Conservation (phyloP, 768 basidiomycete genomes). For the Mycena kentingensis region DNA sequence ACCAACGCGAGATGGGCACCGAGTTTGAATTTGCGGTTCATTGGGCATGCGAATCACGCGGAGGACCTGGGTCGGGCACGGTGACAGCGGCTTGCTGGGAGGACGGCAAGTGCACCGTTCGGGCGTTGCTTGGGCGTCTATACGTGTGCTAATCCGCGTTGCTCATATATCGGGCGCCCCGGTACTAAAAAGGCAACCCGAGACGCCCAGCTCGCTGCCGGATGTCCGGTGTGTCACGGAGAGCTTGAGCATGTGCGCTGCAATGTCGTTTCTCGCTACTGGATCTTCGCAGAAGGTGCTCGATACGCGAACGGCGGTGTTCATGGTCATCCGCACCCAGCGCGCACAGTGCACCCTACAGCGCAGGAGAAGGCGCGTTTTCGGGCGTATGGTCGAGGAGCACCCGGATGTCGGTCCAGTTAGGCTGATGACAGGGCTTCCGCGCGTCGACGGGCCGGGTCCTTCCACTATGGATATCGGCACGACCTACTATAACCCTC, state of each 20-base stretch:
- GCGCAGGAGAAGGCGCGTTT: background rate
- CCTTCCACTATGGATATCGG: background rate
- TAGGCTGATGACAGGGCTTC: constrained; percentile 1
- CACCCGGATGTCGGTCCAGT: background rate
- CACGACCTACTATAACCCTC: background rate
- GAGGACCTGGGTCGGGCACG: background rate
- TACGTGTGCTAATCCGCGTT: background rate
- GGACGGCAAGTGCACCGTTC: background rate
- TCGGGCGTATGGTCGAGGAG: background rate
- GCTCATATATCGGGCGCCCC: background rate
- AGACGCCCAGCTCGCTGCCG: background rate
- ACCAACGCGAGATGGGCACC: background rate
- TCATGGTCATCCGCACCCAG: constrained; percentile 5
- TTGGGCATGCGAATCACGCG: background rate
- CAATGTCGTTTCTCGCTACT: background rate
- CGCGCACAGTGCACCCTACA: background rate
- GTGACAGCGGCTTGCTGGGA: background rate
- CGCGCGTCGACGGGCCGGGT: background rate
- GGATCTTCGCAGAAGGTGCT: background rate
- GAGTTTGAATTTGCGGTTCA: background rate
- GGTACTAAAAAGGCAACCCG: background rate
- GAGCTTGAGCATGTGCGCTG: background rate
- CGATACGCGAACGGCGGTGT: constrained; percentile 2
- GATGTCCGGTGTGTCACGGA: background rate
- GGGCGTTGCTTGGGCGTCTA: background rate